Evolutionary conservation across 2,329 filamentous ascomycete species (phyloP), one percentile per base, ranked within the genome.

Genomic region (Cephalotrichum gorgonifer): DNA sequence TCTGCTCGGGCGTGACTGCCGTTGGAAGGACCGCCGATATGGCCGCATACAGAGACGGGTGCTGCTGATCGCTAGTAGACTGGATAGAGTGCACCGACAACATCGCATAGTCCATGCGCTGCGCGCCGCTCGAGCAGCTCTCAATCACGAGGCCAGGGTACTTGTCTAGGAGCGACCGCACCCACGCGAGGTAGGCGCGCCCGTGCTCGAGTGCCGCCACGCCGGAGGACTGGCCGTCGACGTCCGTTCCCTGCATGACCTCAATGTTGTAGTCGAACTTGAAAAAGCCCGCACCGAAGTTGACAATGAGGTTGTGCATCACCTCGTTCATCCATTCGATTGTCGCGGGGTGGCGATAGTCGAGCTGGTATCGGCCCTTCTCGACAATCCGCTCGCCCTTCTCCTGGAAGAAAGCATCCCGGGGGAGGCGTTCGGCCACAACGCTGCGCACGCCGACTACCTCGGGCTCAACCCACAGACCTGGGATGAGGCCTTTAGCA

Each of bases 241-340:
- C 28, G 39, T 65, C 62, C 1, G 62, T 65, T 6, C 62, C 63
- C 38, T 63, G 58, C 0, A 56, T 54, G 15, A 64, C 58, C 4
- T 66, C 63, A 28, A 66, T 62, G 38, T 66, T 66, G 50, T 65
- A 65, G 51, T 66, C 63, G 39, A 65, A 65, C 39, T 65, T 66
- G 55, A 65, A 65, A 44, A 62, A 65, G 0, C 62, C 58, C 4
- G 54, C 60, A 1, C 60, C 61, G 14, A 59, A 62, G 2, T 62
- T 41, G 2, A 38, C 30, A 0, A 64, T 55, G 0, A 61, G 52
- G 0, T 53, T 46, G 17, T 60, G 52, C 9, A 65, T 52, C 8
- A 64, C 51, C 3, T 42, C 30, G 6, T 57, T 50, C 56, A 64
- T 59, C 8, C 51, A 52, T 4, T 52, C 46, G 2, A 50, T 51